A percentile compares a stretch with the other conserved stretches of the same genome.
phyloP scores from a whole-genome alignment of 129 eudicot species.

The Chrysanthemum makinoi region DNA sequence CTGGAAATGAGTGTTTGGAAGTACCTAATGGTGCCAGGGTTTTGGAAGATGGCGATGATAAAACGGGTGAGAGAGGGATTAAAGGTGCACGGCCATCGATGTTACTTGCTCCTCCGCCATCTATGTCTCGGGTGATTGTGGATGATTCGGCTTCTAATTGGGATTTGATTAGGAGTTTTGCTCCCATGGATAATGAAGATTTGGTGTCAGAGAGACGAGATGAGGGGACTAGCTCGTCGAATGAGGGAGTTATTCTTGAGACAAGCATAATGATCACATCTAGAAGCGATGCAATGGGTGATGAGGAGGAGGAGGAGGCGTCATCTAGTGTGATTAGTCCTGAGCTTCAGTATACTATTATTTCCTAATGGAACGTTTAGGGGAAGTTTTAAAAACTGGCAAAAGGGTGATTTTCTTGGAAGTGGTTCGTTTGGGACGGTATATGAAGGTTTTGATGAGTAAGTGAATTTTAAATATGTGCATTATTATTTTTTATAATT shows the following conservation, averaged over 20 bases:
- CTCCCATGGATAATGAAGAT: conserved; percentile 46
- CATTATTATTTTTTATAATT: neutral
- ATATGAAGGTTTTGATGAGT: conserved; percentile 78
- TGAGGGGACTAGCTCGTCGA: conserved; percentile 10
- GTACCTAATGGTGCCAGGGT: conserved; percentile 19
- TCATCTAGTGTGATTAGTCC: conserved; percentile 5
- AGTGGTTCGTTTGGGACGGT: conserved; percentile 90
- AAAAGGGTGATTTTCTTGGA: conserved; percentile 73
- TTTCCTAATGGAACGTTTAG: conserved; percentile 40
- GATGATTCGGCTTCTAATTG: conserved; percentile 55
- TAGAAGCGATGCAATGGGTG: conserved; percentile 22
- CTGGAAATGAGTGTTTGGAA: no score
- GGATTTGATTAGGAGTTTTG: conserved; percentile 59
- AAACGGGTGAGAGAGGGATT: conserved; percentile 42
- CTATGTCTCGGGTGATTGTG: conserved; percentile 26
- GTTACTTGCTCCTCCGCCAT: conserved; percentile 57
- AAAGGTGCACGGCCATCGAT: conserved; percentile 51
- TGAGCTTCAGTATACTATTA: conserved; percentile 27
- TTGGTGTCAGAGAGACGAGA: conserved; percentile 19
- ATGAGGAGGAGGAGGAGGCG: conserved; percentile 29
- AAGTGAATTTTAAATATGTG: conserved; percentile 28
- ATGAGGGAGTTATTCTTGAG: conserved; percentile 16
- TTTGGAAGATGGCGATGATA: conserved; percentile 19
- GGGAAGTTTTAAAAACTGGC: conserved; percentile 52
- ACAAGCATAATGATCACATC: conserved; percentile 16